Base-by-base conservation (phyloP, 495 filamentous ascomycete species). In the Trichocladium uniseriatum region DNA sequence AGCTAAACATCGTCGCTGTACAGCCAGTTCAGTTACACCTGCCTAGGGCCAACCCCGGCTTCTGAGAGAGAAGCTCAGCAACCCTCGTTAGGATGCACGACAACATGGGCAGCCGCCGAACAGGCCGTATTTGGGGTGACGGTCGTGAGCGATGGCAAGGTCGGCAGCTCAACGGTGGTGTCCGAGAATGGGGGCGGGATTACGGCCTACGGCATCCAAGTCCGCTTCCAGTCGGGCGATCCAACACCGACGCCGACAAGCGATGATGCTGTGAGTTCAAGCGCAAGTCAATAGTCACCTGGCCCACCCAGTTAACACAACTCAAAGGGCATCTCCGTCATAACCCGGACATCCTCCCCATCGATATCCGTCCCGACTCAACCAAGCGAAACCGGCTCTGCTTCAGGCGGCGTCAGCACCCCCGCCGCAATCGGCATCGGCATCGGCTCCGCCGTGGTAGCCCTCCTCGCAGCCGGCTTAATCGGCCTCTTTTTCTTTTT, bases 361-460 rank as follows among this genome's bases (percentile, higher is more conserved):
- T 16, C 39, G 11, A 14, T 46, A 4, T 39, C 39, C 18, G 16
- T 45, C 10, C 47, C 54, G 10, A 41, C 50, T 1, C 9, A 44
- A 16, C 37, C 49, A 8, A 37, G 49, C 3, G 19, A 32, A 14
- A 21, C 37, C 13, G 7, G 46, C 27, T 24, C 42, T 38, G 8
- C 41, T 22, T 14, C 39, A 22, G 14, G 36, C 28, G 46, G 57
- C n/a, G 22, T 64, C 16, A 58, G 59, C 46, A 58, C 56, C 19
- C 43, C 47, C 5, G 55, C 60, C 3, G 53, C 51, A 24, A 53
- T 64, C 14, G 62, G 62, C 27, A 64, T 63, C 40, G 59, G 53
- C 14, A 46, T 64, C 24, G 62, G 59, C 27, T 60, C 57, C n/a
- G 62, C 52, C 4, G 37, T 55, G 5, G 53, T 42, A 22, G 45